phyloP scores from a whole-genome alignment of 1,139 yeast species.

The Yarrowia galli region DNA sequence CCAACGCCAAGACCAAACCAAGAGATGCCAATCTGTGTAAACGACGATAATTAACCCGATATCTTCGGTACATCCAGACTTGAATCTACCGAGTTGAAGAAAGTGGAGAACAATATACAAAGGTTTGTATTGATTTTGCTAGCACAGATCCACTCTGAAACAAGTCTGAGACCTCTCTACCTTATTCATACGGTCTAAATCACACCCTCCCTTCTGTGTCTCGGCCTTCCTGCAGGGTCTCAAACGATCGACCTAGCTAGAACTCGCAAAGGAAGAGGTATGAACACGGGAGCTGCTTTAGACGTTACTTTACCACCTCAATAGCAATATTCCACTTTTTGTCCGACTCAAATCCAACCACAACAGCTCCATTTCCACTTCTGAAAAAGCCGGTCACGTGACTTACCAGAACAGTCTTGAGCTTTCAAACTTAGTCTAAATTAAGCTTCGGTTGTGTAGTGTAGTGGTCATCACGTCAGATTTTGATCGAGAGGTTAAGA shows the following conservation, averaged over 20 bases:
- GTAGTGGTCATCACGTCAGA: constrained; percentile 38
- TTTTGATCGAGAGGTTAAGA: constrained; percentile 24
- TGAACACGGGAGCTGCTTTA: neutral
- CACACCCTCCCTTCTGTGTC: neutral
- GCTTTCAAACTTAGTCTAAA: neutral
- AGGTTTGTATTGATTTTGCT: no score
- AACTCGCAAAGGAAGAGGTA: neutral
- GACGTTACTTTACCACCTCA: neutral
- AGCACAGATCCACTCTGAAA: neutral
- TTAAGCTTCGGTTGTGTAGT: constrained; percentile 36
- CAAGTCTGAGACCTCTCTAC: neutral
- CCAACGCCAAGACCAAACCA: neutral
- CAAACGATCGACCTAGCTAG: no score
- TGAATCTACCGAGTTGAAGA: no score
- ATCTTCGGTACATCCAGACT: no score
- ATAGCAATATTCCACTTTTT: neutral
- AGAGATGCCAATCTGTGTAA: neutral
- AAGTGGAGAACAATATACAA: no score
- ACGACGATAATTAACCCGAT: no score
- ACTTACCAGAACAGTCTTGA: neutral
- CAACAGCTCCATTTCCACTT: neutral
- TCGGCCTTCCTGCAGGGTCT: neutral
- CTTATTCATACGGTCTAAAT: neutral
- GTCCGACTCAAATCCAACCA: neutral
- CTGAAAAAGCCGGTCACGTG: constrained; percentile 4